Percentiles rank a stretch among this genome's conserved stretches.
These are phyloP conservation scores for Podaxis carcinomalis DNA, from an alignment of 768 basidiomycete genomes.

Conservation along the genomic window DNA sequence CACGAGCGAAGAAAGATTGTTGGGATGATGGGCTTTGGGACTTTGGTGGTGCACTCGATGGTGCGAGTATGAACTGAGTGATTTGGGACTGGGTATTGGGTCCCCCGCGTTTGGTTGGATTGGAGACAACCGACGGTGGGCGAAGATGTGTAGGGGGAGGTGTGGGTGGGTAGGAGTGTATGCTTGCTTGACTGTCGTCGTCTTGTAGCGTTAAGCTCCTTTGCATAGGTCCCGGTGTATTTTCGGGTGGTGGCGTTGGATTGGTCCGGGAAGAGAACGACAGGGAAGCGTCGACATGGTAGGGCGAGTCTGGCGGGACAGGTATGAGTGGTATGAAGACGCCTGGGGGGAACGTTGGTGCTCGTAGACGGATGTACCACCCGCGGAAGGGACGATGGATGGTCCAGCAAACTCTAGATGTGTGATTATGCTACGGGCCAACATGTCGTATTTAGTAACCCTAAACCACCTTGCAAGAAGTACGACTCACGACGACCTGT, in stretches of 20 bases:
- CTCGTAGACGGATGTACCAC: conserved; percentile 79
- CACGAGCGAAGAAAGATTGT: conserved; percentile 45
- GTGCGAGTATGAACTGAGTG: conserved; percentile 50
- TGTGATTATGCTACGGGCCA: conserved; percentile 51
- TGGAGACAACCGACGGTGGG: not conserved
- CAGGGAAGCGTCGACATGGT: conserved; percentile 48
- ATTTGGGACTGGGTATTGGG: conserved; percentile 31
- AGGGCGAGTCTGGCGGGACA: conserved; percentile 39
- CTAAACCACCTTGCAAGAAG: not conserved
- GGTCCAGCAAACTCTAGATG: conserved; percentile 63
- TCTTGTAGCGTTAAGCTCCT: conserved; percentile 17
- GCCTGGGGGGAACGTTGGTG: conserved; percentile 65
- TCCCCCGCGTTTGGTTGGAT: not conserved
- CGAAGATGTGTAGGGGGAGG: conserved; percentile 29
- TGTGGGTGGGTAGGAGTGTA: conserved; percentile 60
- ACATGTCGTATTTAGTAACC: not conserved
- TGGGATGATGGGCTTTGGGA: conserved; percentile 26
- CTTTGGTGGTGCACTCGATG: conserved; percentile 33
- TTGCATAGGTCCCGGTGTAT: conserved; percentile 8
- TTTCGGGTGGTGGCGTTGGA: conserved; percentile 8
- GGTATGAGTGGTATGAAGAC: conserved; percentile 54
- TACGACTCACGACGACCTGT: conserved; percentile 58
- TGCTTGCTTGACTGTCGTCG: conserved; percentile 34
- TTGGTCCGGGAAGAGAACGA: conserved; percentile 51
- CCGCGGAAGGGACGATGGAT: conserved; percentile 78